Evolutionary conservation across 208 protist genomes (phyloP), one percentile per base, ranked within the genome.

Genomic region (Wallacemonas sp.): DNA sequence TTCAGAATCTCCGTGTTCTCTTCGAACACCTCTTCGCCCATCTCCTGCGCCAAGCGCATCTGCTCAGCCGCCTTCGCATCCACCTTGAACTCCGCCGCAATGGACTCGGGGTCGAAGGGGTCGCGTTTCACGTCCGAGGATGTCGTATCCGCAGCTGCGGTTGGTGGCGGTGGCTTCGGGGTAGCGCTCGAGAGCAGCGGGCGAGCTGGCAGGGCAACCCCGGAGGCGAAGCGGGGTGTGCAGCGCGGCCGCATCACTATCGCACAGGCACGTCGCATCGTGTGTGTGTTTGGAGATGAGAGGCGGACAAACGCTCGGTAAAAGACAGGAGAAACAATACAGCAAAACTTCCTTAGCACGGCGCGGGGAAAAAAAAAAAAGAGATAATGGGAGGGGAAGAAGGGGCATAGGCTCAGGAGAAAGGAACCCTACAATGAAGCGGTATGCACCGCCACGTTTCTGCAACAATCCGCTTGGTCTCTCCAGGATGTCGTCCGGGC

Each of bases 1-100:
- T 85, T 80, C 46, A 95, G 47, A 70, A 95, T 95, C 14, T 61
- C 31, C 8, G 82, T 88, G 68, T 95, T 95, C 42, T 92, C 82
- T 41, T 88, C 82, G 60, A 95, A 95, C 12, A 46, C 77, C 42
- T 90, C 66, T 31, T 83, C 69, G 15, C 82, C 82, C 21, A 91
- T 80, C 11, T 79, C 82, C 38, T 72, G 28, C 11, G 80, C 77
- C 22, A 94, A 62, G 15, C 68, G 64, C 56, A 92, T 80, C 60
- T 88, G 66, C 67, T 83, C 72, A 28, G 65, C 55, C 12, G 82
- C 72, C 42, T 73, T 61, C 15, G 72, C 70, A 69, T 94, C 82
- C 55, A 91, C 8, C n/a, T 67, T 38, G 59, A 58, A 58, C 51
- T 58, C 51, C 31, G 51, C 30, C n/a, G 51, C 51, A 31, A 58